Evolutionary conservation across 2,329 filamentous ascomycete species (phyloP), one percentile per base, ranked within the genome.

Genomic region (Claviceps sp.): DNA sequence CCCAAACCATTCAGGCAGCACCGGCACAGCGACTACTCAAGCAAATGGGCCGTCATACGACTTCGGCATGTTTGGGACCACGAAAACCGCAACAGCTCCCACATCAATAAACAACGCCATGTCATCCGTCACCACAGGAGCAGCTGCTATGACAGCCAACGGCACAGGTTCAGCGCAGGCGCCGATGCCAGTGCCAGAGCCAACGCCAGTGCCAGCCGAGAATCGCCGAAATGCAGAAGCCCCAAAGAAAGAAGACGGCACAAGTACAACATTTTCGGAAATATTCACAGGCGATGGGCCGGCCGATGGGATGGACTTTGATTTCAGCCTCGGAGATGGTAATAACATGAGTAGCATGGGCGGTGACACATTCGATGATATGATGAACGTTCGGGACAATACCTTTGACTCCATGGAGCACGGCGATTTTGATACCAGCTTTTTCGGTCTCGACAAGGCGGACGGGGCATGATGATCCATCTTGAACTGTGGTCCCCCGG

Each of bases 341-440:
- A 34, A 34, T 11, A 34, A 34, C 4, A 34, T 11, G 29, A 34
- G 29, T 34, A 34, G 29, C 37, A 56, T 62, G 48, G 60, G 58
- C 20, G 66, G 66, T 20, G 61, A 67, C 40, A 72, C 71, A 29
- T 79, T 79, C 55, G 71, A 78, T 53, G 72, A 77, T 53, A 62
- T 78, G 53, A 78, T 71, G 60, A 64, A 64, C 47, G 64, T 62
- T 55, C 73, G 71, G 20, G 65, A 66, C 49, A 66, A 65, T 53
- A 68, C 60, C 7, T 71, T 70, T 53, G 69, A 71, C 43, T 51
- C 59, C 49, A 65, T 71, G 57, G 69, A 69, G 50, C 69, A 72
- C 57, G 69, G 66, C 7, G 70, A 74, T 47, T 76, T 74, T 52
- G 73, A 78, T 53, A 64, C 70, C 22, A 63, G 66, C 3, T 77